phyloP scores from a whole-genome alignment of 2,329 filamentous ascomycete genomes.

The Talaromyces piceae region DNA sequence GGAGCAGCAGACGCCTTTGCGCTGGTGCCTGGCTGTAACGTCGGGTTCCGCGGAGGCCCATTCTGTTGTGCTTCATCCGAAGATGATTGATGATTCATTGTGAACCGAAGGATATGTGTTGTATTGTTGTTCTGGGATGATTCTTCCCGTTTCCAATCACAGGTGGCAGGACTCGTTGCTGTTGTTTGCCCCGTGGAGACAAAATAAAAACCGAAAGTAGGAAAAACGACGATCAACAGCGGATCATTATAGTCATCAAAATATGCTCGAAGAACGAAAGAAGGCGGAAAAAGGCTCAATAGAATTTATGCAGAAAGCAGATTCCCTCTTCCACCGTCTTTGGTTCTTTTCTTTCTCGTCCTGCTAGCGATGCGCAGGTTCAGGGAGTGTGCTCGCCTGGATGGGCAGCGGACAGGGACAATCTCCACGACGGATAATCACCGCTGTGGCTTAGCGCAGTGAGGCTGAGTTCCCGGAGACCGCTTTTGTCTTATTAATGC shows the following conservation, averaged over 20 bases:
- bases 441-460: constrained; percentile 5
- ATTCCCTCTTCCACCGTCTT: neutral
- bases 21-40: constrained; percentile 8
- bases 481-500: neutral
- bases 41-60: constrained; percentile 14
- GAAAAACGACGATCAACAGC: neutral
- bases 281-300: neutral
- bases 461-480: neutral
- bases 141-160: too few relatives aligned
- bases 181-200: too few relatives aligned
- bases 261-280: neutral
- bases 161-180: too few relatives aligned
- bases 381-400: neutral
- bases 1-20: constrained; percentile 26
- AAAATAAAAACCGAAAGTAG: too few relatives aligned
- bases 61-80: neutral
- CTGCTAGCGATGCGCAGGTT: neutral
- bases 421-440: neutral
- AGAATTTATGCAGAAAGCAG: neutral
- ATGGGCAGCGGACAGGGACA: too few relatives aligned
- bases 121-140: neutral
- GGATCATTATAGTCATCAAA: neutral
- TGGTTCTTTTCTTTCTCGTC: neutral
- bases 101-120: neutral
- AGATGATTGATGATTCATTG: neutral